phyloP scores from a whole-genome alignment of 768 basidiomycete genomes.

The Lepiota venenata region DNA sequence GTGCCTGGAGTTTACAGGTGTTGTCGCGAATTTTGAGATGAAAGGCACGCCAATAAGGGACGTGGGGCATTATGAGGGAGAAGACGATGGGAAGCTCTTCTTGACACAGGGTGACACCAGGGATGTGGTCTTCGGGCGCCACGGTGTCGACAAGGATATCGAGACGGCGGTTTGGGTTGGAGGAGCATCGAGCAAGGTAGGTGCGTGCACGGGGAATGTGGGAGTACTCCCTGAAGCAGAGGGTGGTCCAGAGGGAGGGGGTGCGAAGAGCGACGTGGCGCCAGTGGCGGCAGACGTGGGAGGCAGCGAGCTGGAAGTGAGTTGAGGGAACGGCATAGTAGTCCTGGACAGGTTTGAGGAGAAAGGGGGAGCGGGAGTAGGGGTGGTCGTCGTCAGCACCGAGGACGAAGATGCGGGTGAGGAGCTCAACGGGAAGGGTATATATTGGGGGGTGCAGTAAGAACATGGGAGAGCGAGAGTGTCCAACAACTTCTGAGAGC shows the following conservation, averaged over 20 bases:
- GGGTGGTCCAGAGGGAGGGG: constrained; percentile 49
- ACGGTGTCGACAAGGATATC: constrained; percentile 61
- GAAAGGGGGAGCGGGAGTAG: constrained; percentile 43
- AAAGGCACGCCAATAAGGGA: constrained; percentile 55
- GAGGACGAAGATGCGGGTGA: constrained; percentile 54
- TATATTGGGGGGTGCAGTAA: constrained; percentile 30
- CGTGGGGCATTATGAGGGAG: constrained; percentile 39
- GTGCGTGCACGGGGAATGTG: constrained; percentile 46
- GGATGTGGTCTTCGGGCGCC: constrained; percentile 41
- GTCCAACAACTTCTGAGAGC: background rate
- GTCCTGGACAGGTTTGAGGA: constrained; percentile 45
- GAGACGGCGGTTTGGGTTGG: constrained; percentile 28
- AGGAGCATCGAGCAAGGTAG: constrained; percentile 38
- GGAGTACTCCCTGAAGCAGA: constrained; percentile 48
- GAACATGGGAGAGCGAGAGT: constrained; percentile 11
- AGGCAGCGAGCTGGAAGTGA: constrained; percentile 51
- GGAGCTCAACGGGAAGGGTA: constrained; percentile 55
- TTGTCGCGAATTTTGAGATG: constrained; percentile 58
- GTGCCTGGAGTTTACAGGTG: constrained; percentile 52
- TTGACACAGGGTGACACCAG: constrained; percentile 48
- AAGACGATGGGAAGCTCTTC: constrained; percentile 47
- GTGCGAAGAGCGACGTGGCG: constrained; percentile 49
- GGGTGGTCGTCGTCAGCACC: constrained; percentile 44
- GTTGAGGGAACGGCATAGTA: constrained; percentile 37
- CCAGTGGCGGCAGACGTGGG: constrained; percentile 59